phyloP scores from a whole-genome alignment of 257 asterid species.

The Paraleonurus japonicus region DNA sequence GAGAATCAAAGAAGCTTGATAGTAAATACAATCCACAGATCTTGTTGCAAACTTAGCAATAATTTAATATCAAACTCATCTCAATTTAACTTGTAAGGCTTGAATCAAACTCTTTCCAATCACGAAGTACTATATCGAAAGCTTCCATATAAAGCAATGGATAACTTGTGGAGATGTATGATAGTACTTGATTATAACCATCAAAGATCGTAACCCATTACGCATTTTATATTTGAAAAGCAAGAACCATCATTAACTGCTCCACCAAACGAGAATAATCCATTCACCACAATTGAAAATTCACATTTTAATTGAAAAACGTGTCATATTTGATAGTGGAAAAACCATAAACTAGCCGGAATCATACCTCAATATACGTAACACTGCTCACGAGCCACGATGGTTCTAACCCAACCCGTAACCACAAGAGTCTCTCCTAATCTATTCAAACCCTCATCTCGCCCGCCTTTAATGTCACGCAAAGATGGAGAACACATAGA shows the following conservation, averaged over 20 bases:
- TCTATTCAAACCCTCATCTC: conserved; percentile 65
- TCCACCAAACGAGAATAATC: conserved; percentile 21
- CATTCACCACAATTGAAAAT: conserved; percentile 22
- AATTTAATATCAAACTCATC: background rate
- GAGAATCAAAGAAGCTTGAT: background rate
- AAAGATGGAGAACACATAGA: no score
- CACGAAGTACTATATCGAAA: background rate
- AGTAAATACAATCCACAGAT: conserved; percentile 11
- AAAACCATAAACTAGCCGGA: background rate
- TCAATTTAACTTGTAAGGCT: background rate
- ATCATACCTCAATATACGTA: conserved; percentile 72
- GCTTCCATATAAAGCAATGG: background rate
- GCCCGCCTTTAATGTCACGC: conserved; percentile 78
- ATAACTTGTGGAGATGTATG: conserved; percentile 14
- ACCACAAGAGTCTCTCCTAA: conserved; percentile 73
- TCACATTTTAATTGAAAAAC: background rate
- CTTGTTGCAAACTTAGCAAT: background rate
- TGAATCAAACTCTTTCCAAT: background rate
- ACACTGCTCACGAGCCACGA: conserved; percentile 83
- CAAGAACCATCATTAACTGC: conserved; percentile 97
- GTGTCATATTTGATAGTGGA: background rate
- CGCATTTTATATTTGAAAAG: conserved; percentile 95
- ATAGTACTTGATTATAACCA: conserved; percentile 84
- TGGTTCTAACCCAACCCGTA: conserved; percentile 92
- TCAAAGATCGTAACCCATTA: conserved; percentile 73